These are phyloP conservation scores for Brassica balearica DNA, from an alignment of 441 rosid genomes.

Conservation along the genomic window DNA sequence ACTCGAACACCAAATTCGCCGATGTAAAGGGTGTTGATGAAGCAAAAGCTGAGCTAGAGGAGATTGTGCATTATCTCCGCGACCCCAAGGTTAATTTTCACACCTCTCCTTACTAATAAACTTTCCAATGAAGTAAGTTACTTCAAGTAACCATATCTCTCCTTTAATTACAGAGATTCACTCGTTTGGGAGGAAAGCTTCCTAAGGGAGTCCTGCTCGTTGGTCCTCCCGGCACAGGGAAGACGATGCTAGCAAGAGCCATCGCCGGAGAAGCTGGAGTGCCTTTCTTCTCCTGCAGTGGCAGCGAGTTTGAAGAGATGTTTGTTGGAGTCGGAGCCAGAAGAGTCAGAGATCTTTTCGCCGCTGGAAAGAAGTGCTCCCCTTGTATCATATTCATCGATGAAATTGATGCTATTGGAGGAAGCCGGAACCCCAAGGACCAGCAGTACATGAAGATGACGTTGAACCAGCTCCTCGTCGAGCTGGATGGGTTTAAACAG, in stretches of 20 bases:
- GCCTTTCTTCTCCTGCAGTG: slow-evolving; percentile 98
- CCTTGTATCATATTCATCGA: slow-evolving; percentile 96
- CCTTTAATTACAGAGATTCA: slow-evolving; percentile 69
- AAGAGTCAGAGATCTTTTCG: slow-evolving; percentile 91
- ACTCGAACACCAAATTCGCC: slow-evolving; percentile 83
- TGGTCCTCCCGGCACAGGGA: slow-evolving; percentile 99
- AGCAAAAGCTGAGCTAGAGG: slow-evolving; percentile 95
- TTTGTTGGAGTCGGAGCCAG: slow-evolving; percentile 99
- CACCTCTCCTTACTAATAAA: background rate
- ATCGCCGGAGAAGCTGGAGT: slow-evolving; percentile 99
- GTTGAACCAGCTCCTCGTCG: slow-evolving; percentile 90
- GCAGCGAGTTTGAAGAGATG: slow-evolving; percentile 99
- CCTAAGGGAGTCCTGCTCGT: slow-evolving; percentile 97
- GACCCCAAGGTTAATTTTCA: slow-evolving; percentile 90
- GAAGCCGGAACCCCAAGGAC: slow-evolving; percentile 89
- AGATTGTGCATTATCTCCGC: slow-evolving; percentile 95
- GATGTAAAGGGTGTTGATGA: slow-evolving; percentile 98
- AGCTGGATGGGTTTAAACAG: slow-evolving; percentile 95
- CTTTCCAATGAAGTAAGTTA: background rate
- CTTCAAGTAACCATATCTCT: background rate
- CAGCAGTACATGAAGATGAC: slow-evolving; percentile 98
- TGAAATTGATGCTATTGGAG: slow-evolving; percentile 96
- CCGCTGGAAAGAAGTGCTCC: slow-evolving; percentile 92
- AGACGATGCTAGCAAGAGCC: slow-evolving; percentile 98
- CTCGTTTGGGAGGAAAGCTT: slow-evolving; percentile 96